phyloP scores from a whole-genome alignment of 2,329 filamentous ascomycete genomes.

The Ceratocystis variospora region DNA sequence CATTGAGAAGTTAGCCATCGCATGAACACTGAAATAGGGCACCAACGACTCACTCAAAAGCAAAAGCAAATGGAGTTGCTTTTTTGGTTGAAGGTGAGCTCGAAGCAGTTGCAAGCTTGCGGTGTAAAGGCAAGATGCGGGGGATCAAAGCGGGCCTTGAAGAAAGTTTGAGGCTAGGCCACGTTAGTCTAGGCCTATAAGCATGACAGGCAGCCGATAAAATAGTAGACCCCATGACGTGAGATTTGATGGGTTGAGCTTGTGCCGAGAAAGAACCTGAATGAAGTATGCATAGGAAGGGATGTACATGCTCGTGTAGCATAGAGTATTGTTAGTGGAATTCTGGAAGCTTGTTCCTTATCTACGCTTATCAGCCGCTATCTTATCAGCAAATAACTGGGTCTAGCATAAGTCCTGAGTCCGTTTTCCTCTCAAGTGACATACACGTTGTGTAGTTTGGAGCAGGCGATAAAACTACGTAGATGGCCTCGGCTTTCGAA shows the following conservation, averaged over 20 bases:
- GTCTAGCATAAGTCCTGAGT: no score
- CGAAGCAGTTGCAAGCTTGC: neutral
- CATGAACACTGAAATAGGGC: neutral
- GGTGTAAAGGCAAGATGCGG: neutral
- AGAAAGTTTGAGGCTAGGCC: neutral
- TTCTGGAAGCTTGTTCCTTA: conserved; percentile 4
- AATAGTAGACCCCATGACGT: neutral
- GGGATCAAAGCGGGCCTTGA: neutral
- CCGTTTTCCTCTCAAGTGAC: no score
- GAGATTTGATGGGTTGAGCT: neutral
- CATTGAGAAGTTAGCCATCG: neutral
- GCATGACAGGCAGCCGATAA: neutral
- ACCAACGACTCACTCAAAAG: conserved; percentile 26
- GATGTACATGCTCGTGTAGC: neutral
- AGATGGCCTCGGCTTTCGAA: no score
- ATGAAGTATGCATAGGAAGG: neutral
- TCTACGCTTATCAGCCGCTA: neutral
- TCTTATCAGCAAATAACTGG: neutral
- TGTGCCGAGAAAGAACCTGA: neutral
- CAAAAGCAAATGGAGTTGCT: conserved; percentile 29
- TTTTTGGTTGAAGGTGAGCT: conserved; percentile 8
- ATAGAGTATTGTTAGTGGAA: neutral
- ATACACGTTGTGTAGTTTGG: no score
- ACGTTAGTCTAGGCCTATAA: neutral
- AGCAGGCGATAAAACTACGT: no score